A percentile compares a stretch with the other conserved stretches of the same genome.
Evolutionary conservation across 106 monocot genomes (phyloP).

Genomic region (Allium fistulosum): DNA sequence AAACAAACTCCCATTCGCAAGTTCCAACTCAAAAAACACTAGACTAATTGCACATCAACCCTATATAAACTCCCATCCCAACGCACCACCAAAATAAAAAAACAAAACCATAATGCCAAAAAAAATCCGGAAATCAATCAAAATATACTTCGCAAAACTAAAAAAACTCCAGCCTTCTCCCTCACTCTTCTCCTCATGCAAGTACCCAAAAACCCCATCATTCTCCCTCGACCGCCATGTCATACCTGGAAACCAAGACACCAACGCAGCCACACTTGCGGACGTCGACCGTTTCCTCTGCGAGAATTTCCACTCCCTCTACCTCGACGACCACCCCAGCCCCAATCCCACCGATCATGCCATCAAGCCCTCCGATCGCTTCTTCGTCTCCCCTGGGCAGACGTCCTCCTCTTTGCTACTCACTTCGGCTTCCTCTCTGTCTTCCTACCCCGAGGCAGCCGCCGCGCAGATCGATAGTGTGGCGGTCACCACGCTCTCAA

Average conservation of each 20-base stretch:
- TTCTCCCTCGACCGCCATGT: slow-evolving; percentile 21
- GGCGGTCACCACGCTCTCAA: slow-evolving; percentile 45
- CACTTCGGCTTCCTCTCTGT: not conserved
- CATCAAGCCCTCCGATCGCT: slow-evolving; percentile 9
- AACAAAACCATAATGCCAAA: slow-evolving; percentile 6
- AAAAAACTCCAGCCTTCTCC: slow-evolving; percentile 18
- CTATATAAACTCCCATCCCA: no score
- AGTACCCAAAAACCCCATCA: slow-evolving; percentile 74
- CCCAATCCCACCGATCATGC: not conserved
- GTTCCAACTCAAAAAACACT: no score
- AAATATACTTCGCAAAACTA: slow-evolving; percentile 49
- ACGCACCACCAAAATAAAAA: no score
- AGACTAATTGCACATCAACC: no score
- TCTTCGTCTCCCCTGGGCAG: slow-evolving; percentile 23
- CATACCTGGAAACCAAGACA: not conserved
- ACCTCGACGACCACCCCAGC: slow-evolving; percentile 11
- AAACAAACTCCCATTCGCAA: no score
- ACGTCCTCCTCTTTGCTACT: not conserved
- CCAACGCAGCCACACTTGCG: slow-evolving; percentile 49
- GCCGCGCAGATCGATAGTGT: slow-evolving; percentile 14
- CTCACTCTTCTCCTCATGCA: slow-evolving; percentile 58
- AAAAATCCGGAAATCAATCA: slow-evolving; percentile 40
- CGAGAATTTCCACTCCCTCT: slow-evolving; percentile 80
- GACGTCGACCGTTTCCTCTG: slow-evolving; percentile 77
- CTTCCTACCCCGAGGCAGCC: not conserved